phyloP scores from a whole-genome alignment of 805 yeast species.

The Tetrapisispora nanseiensis region DNA sequence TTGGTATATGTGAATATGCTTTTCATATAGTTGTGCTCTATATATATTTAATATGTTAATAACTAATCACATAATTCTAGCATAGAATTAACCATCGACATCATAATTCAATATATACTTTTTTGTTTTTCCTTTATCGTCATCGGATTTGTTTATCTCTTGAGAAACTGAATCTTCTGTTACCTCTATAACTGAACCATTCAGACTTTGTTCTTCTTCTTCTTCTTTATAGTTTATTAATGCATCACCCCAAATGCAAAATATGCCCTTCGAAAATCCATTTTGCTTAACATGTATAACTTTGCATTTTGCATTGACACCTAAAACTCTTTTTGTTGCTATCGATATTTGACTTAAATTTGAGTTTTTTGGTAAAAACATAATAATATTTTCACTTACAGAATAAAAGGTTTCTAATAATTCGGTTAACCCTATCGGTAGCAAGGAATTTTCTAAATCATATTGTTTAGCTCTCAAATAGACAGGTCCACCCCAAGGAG shows the following conservation, averaged over 20 bases:
- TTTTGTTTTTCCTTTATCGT: neutral
- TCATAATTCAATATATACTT: constrained; percentile 1
- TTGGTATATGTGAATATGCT: neutral
- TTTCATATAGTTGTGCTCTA: neutral
- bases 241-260: constrained; percentile 51
- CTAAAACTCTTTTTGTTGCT: constrained; percentile 39
- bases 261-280: constrained; percentile 43
- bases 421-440: constrained; percentile 40
- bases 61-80: too few relatives aligned
- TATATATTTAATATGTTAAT: neutral
- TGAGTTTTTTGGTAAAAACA: constrained; percentile 57
- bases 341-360: constrained; percentile 41
- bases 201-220: neutral
- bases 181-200: neutral
- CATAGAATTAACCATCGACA: constrained; percentile 1
- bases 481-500: constrained; percentile 82
- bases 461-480: constrained; percentile 38
- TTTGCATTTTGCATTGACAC: constrained; percentile 36
- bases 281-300: constrained; percentile 35
- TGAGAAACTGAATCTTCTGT: neutral
- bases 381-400: constrained; percentile 40
- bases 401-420: constrained; percentile 36
- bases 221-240: constrained; percentile 25
- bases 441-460: constrained; percentile 36
- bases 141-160: neutral